phyloP scores from a whole-genome alignment of 306 rosid genomes.

The Elaeagnus macrophylla region DNA sequence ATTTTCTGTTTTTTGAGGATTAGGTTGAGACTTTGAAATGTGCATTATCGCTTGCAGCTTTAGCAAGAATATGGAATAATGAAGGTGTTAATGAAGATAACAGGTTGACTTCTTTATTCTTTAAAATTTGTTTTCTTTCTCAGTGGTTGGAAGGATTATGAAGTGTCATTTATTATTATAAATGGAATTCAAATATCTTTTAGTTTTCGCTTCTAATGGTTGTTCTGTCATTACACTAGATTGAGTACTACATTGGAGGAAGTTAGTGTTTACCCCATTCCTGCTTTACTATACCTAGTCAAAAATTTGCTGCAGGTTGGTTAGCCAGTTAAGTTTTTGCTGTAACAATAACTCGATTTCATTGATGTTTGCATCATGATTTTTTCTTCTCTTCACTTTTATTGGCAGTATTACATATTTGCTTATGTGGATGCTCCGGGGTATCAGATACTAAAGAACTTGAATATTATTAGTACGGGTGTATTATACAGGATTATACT shows the following conservation, averaged over 20 bases:
- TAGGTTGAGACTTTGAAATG: constrained; percentile 93
- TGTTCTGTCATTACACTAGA: constrained; percentile 37
- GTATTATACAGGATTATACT: constrained; percentile 84
- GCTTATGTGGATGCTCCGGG: constrained; percentile 97
- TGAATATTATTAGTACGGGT: constrained; percentile 88
- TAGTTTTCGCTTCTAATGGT: not conserved
- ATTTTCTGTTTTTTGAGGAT: constrained; percentile 16
- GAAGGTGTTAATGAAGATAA: constrained; percentile 91
- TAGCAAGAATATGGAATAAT: constrained; percentile 55
- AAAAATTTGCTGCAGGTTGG: constrained; percentile 94
- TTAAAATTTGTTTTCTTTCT: not conserved
- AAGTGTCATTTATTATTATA: not conserved
- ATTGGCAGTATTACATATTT: constrained; percentile 84
- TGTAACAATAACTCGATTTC: constrained; percentile 1
- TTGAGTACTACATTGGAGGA: constrained; percentile 71
- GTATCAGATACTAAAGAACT: constrained; percentile 85
- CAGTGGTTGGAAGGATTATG: not conserved
- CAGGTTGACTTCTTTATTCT: constrained; percentile 32
- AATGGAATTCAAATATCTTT: no score
- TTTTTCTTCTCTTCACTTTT: constrained; percentile 19
- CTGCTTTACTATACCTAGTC: constrained; percentile 80
- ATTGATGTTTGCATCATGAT: constrained; percentile 20
- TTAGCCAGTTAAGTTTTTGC: constrained; percentile 4
- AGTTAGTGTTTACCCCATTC: constrained; percentile 88
- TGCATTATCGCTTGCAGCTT: constrained; percentile 61